Evolutionary conservation across 129 eudicot species (phyloP), one percentile per base, ranked within the genome.

Genomic region (Solidago caesia): DNA sequence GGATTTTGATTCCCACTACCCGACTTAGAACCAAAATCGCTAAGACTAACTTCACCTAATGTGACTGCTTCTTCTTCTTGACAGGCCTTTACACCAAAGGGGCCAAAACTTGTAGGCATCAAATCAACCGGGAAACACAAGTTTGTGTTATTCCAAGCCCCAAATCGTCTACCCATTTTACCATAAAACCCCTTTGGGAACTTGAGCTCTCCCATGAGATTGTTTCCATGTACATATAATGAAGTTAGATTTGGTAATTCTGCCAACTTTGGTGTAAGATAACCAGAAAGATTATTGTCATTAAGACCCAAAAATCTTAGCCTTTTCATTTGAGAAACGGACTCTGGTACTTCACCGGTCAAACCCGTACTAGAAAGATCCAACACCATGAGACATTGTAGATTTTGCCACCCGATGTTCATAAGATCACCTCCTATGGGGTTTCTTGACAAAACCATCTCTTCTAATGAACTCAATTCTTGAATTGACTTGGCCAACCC

Each of bases 71-170:
- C 81, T 52, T 84, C 67, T 14, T 84, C 70, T 14, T 68, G 74
- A 76, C 97, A 91, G 56, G 81, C 81, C 59, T 83, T 82, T 26
- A 91, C 91, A 25, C 96, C 92, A 65, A 81, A 77, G 2, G 97
- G 92, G 43, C 45, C 77, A 64, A 79, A 64, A 59, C 68, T 71
- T 4, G 77, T 7, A 41, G 85, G 70, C 46, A 41, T 39, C 75
- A 48, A 70, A 58, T 62, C 80, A 2, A 27, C 6, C 14, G 74
- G 77, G 66, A 81, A 81, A 74, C 96, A 91, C 27, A 91, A 81
- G 75, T 85, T 81, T 12, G 90, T 82, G 80, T 91, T 91, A 21
- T 80, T 76, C 96, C 97, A 88, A 27, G 92, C 96, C 79, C 92
- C 91, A 6, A 89, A 91, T 3, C 89, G 73, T 78, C 90, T 84